Conservation (phyloP, 106 monocot genomes). For the Allium cepa region DNA sequence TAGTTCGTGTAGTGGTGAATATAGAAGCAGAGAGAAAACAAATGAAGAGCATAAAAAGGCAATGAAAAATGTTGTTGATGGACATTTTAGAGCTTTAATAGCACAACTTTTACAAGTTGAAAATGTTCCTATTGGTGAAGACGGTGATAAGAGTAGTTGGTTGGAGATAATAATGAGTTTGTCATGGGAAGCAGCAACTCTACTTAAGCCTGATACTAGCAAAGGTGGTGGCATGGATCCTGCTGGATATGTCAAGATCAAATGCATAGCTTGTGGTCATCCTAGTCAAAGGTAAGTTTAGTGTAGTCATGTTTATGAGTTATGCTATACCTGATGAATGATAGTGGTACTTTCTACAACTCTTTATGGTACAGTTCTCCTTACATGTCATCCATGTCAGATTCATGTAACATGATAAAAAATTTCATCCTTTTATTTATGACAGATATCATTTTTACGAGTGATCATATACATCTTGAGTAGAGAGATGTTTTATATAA, state of each 20-base stretch:
- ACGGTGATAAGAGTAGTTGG: constrained; percentile 66
- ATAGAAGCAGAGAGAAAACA: constrained; percentile 29
- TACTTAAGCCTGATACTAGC: constrained; percentile 82
- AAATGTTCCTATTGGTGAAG: constrained; percentile 57
- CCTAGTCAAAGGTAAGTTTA: constrained; percentile 62
- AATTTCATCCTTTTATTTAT: too few relatives aligned
- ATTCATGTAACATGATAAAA: too few relatives aligned
- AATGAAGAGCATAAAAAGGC: constrained; percentile 60
- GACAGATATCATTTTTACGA: too few relatives aligned
- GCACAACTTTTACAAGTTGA: constrained; percentile 82
- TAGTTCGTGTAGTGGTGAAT: constrained; percentile 65
- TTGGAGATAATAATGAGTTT: constrained; percentile 81
- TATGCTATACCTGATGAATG: too few relatives aligned
- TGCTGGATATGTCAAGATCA: constrained; percentile 78
- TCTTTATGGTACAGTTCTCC: too few relatives aligned
- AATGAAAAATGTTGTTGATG: constrained; percentile 76
- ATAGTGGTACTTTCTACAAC: too few relatives aligned
- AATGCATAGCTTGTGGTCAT: constrained; percentile 78
- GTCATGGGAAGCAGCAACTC: constrained; percentile 86
- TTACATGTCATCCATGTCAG: too few relatives aligned
- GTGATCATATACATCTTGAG: too few relatives aligned
- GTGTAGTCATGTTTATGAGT: too few relatives aligned
- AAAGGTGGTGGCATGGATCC: constrained; percentile 91
- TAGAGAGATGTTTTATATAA: too few relatives aligned
- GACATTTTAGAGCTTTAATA: constrained; percentile 81